Evolutionary conservation across 2,329 filamentous ascomycete species (phyloP).

Genomic region (Botryosphaeria agaves): DNA sequence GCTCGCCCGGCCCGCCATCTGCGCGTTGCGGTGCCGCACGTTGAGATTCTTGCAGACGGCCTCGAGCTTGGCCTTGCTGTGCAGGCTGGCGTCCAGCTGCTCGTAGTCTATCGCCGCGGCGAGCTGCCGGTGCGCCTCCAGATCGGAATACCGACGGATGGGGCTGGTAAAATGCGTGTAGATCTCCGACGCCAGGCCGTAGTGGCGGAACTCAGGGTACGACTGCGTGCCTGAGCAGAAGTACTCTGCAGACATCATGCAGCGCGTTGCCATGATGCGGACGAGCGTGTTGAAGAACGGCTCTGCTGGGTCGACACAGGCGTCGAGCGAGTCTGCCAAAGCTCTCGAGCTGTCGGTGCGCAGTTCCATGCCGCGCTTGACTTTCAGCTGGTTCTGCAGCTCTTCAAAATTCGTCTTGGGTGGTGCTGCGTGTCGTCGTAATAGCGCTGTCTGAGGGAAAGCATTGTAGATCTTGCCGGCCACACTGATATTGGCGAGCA

Average conservation of each 20-base stretch:
- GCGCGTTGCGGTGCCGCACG: conserved; percentile 87
- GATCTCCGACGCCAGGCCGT: conserved; percentile 88
- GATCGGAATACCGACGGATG: conserved; percentile 93
- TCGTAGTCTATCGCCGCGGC: conserved; percentile 92
- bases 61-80: conserved; percentile 71
- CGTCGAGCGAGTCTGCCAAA: conserved; percentile 83
- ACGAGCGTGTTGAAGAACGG: conserved; percentile 98
- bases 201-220: conserved; percentile 90
- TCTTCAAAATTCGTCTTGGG: conserved; percentile 96
- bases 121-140: conserved; percentile 84
- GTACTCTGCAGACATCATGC: conserved; percentile 99
- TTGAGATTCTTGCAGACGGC: conserved; percentile 98
- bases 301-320: conserved; percentile 59
- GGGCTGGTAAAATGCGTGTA: conserved; percentile 98
- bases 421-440: conserved; percentile 80
- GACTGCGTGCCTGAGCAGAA: conserved; percentile 89
- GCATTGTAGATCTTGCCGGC: conserved; percentile 77
- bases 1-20: conserved; percentile 82
- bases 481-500: conserved; percentile 92
- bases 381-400: conserved; percentile 74
- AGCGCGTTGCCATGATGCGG: conserved; percentile 91
- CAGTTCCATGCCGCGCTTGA: conserved; percentile 67
- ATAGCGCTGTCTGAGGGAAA: conserved; percentile 87
- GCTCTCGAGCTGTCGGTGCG: conserved; percentile 75
- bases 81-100: conserved; percentile 61